phyloP scores from a whole-genome alignment of 2,329 filamentous ascomycete genomes.

The Acarospora socialis region DNA sequence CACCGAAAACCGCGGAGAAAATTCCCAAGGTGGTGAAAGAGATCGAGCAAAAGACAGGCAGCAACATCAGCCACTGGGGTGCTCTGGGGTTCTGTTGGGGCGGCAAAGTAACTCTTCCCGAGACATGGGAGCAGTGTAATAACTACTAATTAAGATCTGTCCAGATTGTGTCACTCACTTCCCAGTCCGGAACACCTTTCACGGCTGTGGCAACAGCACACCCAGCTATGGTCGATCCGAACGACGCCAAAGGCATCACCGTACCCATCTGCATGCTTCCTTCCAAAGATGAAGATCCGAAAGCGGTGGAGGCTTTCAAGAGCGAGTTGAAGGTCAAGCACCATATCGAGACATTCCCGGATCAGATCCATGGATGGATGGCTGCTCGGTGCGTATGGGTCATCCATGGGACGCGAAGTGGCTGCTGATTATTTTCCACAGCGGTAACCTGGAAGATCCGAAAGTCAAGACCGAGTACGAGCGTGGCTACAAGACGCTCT shows the following conservation, averaged over 20 bases:
- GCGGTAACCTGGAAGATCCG: constrained; percentile 31
- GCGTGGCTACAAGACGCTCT: constrained; percentile 33
- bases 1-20: constrained; percentile 34
- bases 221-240: constrained; percentile 39
- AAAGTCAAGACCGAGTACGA: constrained; percentile 37
- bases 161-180: constrained; percentile 36
- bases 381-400: constrained; percentile 12
- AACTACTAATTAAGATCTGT: background rate
- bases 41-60: constrained; percentile 22
- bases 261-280: constrained; percentile 39
- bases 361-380: constrained; percentile 23
- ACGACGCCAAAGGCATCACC: constrained; percentile 34
- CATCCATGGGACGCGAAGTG: background rate
- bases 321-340: constrained; percentile 14
- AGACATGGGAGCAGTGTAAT: background rate
- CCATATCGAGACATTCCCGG: constrained; percentile 18
- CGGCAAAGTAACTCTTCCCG: constrained; percentile 22
- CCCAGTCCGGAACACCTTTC: constrained; percentile 32
- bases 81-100: constrained; percentile 39
- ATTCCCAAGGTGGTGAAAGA: constrained; percentile 35
- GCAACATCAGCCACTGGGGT: constrained; percentile 32
- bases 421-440: constrained; percentile 8
- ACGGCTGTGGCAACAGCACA: constrained; percentile 36
- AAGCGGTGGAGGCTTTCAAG: constrained; percentile 20
- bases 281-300: constrained; percentile 35